These are phyloP conservation scores for Stentor roeselii DNA, from an alignment of 73 alveolate genomes.

Conservation along the genomic window DNA sequence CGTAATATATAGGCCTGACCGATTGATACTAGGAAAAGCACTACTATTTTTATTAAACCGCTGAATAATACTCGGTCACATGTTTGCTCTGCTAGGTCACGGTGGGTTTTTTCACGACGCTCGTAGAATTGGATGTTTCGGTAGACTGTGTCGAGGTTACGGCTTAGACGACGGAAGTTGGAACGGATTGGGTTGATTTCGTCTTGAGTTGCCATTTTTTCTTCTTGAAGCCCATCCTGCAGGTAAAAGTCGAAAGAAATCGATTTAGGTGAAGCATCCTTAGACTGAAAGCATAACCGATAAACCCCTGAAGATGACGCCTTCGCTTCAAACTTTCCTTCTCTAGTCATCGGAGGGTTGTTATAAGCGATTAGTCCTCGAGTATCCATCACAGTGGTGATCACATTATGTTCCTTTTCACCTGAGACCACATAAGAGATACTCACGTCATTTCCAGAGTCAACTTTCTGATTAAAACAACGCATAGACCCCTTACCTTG, in stretches of 20 bases:
- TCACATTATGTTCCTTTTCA: neutral
- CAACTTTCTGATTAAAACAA: no score
- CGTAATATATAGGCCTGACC: no score
- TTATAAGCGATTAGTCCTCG: neutral
- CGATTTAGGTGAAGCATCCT: neutral
- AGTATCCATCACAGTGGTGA: neutral
- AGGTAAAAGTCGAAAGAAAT: neutral
- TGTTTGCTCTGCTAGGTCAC: neutral
- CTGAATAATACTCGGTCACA: neutral
- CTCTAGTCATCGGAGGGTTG: neutral
- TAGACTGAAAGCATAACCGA: neutral
- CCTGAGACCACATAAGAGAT: neutral
- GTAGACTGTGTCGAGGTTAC: neutral
- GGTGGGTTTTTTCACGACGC: conserved; percentile 18
- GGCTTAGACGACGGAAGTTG: neutral
- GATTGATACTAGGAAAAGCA: no score
- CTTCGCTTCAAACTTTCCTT: neutral
- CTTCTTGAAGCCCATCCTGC: neutral
- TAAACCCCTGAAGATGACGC: neutral
- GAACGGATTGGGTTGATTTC: neutral
- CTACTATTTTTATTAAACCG: neutral
- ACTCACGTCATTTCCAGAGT: no score
- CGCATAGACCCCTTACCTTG: no score
- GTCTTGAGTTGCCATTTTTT: neutral
- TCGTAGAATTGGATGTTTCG: neutral